These are phyloP conservation scores for Neonectria ditissima DNA, from an alignment of 2,329 filamentous ascomycete species.

Conservation along the genomic window DNA sequence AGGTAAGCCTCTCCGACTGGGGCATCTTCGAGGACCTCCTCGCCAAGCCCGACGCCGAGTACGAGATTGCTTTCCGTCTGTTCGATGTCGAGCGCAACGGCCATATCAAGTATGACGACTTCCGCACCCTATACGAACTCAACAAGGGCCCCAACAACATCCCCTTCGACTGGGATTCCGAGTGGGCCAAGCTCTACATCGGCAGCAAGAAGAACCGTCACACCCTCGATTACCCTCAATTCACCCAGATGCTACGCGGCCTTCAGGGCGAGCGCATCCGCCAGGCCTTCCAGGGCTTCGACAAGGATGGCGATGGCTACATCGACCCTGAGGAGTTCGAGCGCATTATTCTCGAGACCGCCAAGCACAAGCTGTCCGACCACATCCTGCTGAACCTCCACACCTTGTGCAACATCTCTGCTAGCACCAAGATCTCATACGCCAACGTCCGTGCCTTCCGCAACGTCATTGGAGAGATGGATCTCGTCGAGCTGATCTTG, in stretches of 20 bases:
- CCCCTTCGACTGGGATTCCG: conserved; percentile 96
- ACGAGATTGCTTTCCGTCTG: conserved; percentile 97
- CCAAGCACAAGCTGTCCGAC: conserved; percentile 96
- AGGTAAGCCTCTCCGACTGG: conserved; percentile 87
- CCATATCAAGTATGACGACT: conserved; percentile 88
- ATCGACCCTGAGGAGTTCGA: conserved; percentile 97
- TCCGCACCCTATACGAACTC: conserved; percentile 85
- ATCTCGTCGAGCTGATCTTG: conserved; percentile 93
- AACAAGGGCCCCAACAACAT: conserved; percentile 89
- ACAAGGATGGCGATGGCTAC: conserved; percentile 92
- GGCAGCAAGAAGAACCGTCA: conserved; percentile 89
- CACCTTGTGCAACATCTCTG: conserved; percentile 93
- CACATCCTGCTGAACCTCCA: conserved; percentile 91
- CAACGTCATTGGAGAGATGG: conserved; percentile 98
- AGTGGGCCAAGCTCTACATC: conserved; percentile 96
- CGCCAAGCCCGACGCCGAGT: conserved; percentile 94
- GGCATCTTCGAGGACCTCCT: conserved; percentile 93
- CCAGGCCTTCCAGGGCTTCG: conserved; percentile 92
- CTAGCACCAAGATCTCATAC: conserved; percentile 94
- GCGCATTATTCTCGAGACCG: conserved; percentile 93
- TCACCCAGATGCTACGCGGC: conserved; percentile 97
- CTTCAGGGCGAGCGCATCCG: conserved; percentile 95
- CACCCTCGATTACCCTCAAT: conserved; percentile 93
- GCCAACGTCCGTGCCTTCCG: conserved; percentile 98
- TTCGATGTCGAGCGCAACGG: conserved; percentile 91